These are phyloP conservation scores for Diaporthe citriasiana DNA, from an alignment of 2,329 filamentous ascomycete species.

Conservation along the genomic window DNA sequence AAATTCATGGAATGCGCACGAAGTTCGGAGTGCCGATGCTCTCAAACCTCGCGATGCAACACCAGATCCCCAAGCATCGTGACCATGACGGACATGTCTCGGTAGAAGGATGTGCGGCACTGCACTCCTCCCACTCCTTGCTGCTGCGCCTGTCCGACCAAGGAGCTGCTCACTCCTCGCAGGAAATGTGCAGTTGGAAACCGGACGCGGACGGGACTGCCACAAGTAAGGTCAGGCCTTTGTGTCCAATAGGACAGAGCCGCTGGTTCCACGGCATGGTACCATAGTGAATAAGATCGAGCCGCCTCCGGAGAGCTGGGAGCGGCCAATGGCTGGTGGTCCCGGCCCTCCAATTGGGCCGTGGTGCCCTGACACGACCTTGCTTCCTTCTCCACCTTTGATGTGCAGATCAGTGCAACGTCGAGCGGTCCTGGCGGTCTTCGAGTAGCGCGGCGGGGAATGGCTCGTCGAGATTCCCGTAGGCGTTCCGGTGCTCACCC, in stretches of 20 bases:
- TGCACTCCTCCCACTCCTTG: background rate
- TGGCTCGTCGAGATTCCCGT: constrained; percentile 15
- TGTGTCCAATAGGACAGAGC: constrained; percentile 39
- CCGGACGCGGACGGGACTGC: background rate
- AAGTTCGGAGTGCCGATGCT: constrained; percentile 2
- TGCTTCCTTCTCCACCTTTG: constrained; percentile 27
- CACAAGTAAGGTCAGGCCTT: constrained; percentile 2
- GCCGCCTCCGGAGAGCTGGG: constrained; percentile 24
- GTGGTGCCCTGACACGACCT: constrained; percentile 5
- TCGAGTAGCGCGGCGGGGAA: constrained; percentile 22
- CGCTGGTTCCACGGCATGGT: constrained; percentile 21
- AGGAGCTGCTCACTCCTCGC: background rate
- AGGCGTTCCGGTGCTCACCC: constrained; percentile 9
- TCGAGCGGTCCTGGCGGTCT: constrained; percentile 32
- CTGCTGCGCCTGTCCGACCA: constrained; percentile 15
- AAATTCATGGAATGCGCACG: background rate
- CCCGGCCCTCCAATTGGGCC: constrained; percentile 22
- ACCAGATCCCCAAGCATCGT: background rate
- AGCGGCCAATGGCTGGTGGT: constrained; percentile 18
- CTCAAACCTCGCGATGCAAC: constrained; percentile 20
- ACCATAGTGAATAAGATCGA: constrained; percentile 1
- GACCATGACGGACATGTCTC: constrained; percentile 17
- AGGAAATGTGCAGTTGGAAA: constrained; percentile 13
- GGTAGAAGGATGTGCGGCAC: background rate
- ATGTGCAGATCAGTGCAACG: constrained; percentile 32